Percentiles rank a stretch among this genome's conserved stretches.
Conservation (phyloP, 1,284 basidiomycete genomes). For the Meira miltonrushii region DNA sequence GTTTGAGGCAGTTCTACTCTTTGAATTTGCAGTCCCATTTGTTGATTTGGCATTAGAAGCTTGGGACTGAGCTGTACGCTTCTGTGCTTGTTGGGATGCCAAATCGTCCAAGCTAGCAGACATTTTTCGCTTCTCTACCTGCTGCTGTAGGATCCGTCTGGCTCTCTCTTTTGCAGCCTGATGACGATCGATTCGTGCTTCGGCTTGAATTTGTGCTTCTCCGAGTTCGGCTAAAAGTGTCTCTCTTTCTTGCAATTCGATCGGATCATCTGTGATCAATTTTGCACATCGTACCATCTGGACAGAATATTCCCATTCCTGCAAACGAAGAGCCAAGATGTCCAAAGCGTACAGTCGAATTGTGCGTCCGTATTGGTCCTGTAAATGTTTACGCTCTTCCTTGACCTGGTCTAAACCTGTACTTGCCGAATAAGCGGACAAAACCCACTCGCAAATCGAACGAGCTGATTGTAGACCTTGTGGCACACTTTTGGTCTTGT, state of each 20-base stretch:
- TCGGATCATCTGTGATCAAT: background rate
- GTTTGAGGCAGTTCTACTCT: too few relatives aligned
- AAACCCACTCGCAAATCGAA: constrained; percentile 5
- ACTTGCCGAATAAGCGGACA: constrained; percentile 2
- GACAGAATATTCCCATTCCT: constrained; percentile 8
- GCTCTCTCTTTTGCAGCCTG: too few relatives aligned
- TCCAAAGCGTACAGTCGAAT: constrained; percentile 4
- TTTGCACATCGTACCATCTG: constrained; percentile 1
- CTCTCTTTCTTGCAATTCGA: constrained; percentile 2
- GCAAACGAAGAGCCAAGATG: constrained; percentile 1
- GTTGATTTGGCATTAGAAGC: too few relatives aligned
- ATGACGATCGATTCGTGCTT: too few relatives aligned
- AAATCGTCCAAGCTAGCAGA: too few relatives aligned
- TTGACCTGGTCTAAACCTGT: background rate
- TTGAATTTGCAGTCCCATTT: too few relatives aligned
- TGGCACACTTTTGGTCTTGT: background rate
- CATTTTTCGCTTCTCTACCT: too few relatives aligned
- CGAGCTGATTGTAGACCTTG: background rate
- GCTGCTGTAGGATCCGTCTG: too few relatives aligned
- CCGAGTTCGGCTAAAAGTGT: background rate
- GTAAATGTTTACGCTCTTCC: background rate
- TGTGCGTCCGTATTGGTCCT: background rate
- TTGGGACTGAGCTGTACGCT: too few relatives aligned
- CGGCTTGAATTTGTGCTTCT: background rate
- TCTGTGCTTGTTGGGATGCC: too few relatives aligned